Percentiles rank a stretch among this genome's conserved stretches.
These are phyloP conservation scores for Fusarium protoensiforme DNA, from an alignment of 2,329 filamentous ascomycete genomes.

Conservation along the genomic window DNA sequence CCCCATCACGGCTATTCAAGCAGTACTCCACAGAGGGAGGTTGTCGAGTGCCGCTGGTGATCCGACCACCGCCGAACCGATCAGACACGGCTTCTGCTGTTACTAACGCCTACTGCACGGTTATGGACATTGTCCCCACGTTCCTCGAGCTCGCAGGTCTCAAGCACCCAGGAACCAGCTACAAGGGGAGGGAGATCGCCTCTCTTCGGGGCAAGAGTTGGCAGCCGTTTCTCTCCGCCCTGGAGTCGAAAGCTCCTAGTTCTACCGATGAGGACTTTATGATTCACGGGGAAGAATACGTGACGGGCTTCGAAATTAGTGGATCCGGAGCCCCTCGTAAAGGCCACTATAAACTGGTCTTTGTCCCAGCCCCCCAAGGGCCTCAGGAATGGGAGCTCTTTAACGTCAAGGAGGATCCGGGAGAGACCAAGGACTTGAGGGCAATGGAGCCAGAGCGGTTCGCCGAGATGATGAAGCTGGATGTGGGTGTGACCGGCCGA, in stretches of 20 bases:
- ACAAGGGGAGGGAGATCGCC: constrained; percentile 58
- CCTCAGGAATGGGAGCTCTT: constrained; percentile 49
- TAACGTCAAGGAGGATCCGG: constrained; percentile 45
- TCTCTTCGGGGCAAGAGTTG: constrained; percentile 44
- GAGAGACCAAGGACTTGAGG: constrained; percentile 46
- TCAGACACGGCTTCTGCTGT: constrained; percentile 31
- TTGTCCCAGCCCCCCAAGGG: constrained; percentile 42
- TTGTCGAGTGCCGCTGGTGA: constrained; percentile 62
- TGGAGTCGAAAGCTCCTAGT: background rate
- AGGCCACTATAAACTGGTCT: constrained; percentile 45
- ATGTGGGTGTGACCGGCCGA: constrained; percentile 32
- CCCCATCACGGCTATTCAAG: constrained; percentile 51
- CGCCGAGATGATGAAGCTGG: constrained; percentile 40
- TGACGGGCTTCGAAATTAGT: constrained; percentile 49
- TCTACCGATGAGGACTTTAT: constrained; percentile 28
- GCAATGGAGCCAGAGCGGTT: constrained; percentile 40
- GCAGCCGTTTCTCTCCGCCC: background rate
- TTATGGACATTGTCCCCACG: constrained; percentile 58
- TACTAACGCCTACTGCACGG: constrained; percentile 59
- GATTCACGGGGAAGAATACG: constrained; percentile 53
- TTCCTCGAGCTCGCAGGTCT: constrained; percentile 57
- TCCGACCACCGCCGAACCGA: constrained; percentile 40
- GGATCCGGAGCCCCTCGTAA: constrained; percentile 42
- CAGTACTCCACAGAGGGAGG: constrained; percentile 59
- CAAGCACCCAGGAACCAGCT: constrained; percentile 49